Evolutionary conservation across 73 alveolate genomes (phyloP).

Genomic region (Blepharisma japonicum): DNA sequence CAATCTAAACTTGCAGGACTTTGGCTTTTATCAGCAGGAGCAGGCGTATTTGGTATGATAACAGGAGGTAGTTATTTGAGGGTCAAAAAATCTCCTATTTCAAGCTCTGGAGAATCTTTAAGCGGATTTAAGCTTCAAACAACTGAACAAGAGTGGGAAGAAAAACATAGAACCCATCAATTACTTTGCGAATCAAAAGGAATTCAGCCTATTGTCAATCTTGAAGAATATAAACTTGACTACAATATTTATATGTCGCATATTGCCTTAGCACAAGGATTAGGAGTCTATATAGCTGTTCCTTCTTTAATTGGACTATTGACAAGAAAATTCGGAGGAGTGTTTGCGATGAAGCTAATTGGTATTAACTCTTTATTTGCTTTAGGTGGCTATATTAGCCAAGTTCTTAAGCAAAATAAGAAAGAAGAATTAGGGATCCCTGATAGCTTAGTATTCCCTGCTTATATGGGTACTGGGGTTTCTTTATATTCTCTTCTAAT

Average conservation of each 20-base stretch:
- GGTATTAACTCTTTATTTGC: no score
- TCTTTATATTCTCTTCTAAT: constrained; percentile 54
- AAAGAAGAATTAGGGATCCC: no score
- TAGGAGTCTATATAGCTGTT: constrained; percentile 39
- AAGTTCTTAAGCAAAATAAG: no score
- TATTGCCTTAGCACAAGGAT: constrained; percentile 67
- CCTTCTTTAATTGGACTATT: no score
- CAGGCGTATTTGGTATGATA: constrained; percentile 69
- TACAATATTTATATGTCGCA: constrained; percentile 78
- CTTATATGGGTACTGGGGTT: constrained; percentile 70
- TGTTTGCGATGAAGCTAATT: no score
- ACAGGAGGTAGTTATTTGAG: constrained; percentile 85
- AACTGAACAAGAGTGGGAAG: constrained; percentile 76
- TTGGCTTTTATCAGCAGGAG: constrained; percentile 79
- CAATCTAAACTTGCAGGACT: constrained; percentile 55
- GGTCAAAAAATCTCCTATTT: constrained; percentile 76
- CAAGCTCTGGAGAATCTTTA: constrained; percentile 84
- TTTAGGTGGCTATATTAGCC: no score
- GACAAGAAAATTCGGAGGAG: no score
- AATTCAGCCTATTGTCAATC: constrained; percentile 39
- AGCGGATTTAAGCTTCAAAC: constrained; percentile 58
- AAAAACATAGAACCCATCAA: constrained; percentile 70
- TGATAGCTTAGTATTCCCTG: constrained; percentile 55
- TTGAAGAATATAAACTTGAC: constrained; percentile 75
- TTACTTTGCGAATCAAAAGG: constrained; percentile 71